Base-by-base conservation (phyloP, 306 rosid species). In the Pueraria montana region DNA sequence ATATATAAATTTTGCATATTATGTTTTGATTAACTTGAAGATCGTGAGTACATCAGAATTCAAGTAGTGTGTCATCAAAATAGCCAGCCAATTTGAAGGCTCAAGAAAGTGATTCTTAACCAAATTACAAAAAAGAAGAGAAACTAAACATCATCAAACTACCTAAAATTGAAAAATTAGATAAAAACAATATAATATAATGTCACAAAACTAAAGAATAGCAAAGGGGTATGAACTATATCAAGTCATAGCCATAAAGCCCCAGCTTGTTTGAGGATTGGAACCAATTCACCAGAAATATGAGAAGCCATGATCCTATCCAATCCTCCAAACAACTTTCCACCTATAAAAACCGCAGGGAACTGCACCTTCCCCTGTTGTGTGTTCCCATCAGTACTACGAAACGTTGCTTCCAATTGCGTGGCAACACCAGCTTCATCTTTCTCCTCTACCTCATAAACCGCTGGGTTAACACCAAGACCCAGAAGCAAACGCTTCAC, bases 191-290 rank as follows among this genome's bases (percentile, higher is more conserved):
- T 32, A 18, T 20, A 62, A 23, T 21, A 16, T 17, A 48, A 62
- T 42, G 48, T 17, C 3, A 18, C 4, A 1, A 11, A 11, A 64
- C 12, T 14, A 8, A 63, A 32, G 23, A 64, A 17, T 27, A 6
- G n/a, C n/a, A n/a, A n/a, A n/a, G n/a, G n/a, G n/a, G n/a, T n/a
- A n/a, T n/a, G n/a, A n/a, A n/a, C n/a, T n/a, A n/a, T n/a, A n/a
- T n/a, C n/a, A n/a, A n/a, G n/a, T n/a, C 83, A 91, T 32, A 91
- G 92, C 95, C 95, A 91, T 20, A 91, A 79, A 9, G 93, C 95
- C 1, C 95, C 93, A 13, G 91, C 93, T 52, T 89, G 32, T 82
- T 88, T 92, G 78, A 90, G 89, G 11, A 88, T 76, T 0, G 96
- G 96, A 82, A 92, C 78, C 87, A 92, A 78, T 36, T 92, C 92